Evolutionary conservation across 2,329 filamentous ascomycete species (phyloP).

Genomic region (Davidsoniella eucalypti): DNA sequence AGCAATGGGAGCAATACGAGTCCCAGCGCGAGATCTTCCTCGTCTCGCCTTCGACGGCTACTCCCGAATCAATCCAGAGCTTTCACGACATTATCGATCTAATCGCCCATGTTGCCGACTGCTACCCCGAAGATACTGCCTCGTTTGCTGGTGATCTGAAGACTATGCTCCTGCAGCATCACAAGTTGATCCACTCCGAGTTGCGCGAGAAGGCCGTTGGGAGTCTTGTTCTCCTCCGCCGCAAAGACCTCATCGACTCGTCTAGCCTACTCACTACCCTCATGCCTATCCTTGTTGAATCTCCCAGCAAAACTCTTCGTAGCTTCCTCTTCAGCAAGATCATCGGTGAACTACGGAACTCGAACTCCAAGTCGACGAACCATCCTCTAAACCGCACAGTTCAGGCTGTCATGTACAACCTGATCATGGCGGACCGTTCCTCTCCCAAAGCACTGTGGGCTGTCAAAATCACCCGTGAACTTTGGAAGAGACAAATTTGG

Average conservation of each 20-base stretch:
- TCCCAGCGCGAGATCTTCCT: conserved; percentile 84
- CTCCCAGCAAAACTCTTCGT: conserved; percentile 77
- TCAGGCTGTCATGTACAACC: conserved; percentile 83
- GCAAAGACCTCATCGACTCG: conserved; percentile 87
- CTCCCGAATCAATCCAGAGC: conserved; percentile 62
- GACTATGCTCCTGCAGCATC: conserved; percentile 63
- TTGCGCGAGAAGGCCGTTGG: conserved; percentile 88
- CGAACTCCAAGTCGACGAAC: conserved; percentile 76
- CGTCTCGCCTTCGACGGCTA: conserved; percentile 60
- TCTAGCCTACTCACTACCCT: conserved; percentile 68
- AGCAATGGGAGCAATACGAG: conserved; percentile 84
- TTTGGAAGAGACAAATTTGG: conserved; percentile 97
- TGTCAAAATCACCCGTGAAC: conserved; percentile 81
- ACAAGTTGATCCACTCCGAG: conserved; percentile 66
- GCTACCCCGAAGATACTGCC: conserved; percentile 67
- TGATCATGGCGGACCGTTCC: conserved; percentile 69
- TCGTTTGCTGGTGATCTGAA: conserved; percentile 69
- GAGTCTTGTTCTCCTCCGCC: conserved; percentile 68
- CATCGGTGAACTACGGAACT: conserved; percentile 71
- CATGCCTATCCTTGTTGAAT: conserved; percentile 88
- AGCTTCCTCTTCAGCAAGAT: conserved; percentile 77
- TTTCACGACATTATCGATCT: conserved; percentile 88
- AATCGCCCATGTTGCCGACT: conserved; percentile 83
- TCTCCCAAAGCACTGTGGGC: conserved; percentile 88
- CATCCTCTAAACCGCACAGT: conserved; percentile 87